phyloP scores from a whole-genome alignment of 1,284 basidiomycete genomes.

The Chondrostereum purpureum region DNA sequence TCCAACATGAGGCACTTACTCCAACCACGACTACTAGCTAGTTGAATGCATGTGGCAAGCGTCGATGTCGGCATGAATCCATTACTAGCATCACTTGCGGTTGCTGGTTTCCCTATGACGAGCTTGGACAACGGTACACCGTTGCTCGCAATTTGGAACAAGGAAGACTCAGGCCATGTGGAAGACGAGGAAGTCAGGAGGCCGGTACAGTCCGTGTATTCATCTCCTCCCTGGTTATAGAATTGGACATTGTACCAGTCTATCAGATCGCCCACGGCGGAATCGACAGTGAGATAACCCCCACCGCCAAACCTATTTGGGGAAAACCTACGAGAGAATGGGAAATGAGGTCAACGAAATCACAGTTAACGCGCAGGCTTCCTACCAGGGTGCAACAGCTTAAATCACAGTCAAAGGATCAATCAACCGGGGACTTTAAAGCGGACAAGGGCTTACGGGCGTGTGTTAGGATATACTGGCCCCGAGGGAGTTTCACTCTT shows the following conservation, averaged over 20 bases:
- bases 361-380: slow-evolving; percentile 34
- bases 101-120: slow-evolving; percentile 59
- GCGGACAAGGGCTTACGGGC: slow-evolving; percentile 24
- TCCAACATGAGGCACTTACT: slow-evolving; percentile 28
- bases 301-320: slow-evolving; percentile 44
- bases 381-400: slow-evolving; percentile 50
- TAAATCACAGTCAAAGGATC: background rate
- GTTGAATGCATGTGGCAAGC: slow-evolving; percentile 46
- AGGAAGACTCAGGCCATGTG: slow-evolving; percentile 39
- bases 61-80: slow-evolving; percentile 50
- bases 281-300: slow-evolving; percentile 52
- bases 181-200: slow-evolving; percentile 47
- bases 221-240: slow-evolving; percentile 56
- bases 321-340: slow-evolving; percentile 36
- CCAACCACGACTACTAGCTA: slow-evolving; percentile 54
- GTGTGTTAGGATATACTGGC: slow-evolving; percentile 29
- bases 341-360: slow-evolving; percentile 8
- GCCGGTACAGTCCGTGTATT: slow-evolving; percentile 51
- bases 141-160: slow-evolving; percentile 59
- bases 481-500: slow-evolving; percentile 25
- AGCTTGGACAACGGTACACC: slow-evolving; percentile 42
- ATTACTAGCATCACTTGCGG: slow-evolving; percentile 43
- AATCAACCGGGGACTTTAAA: background rate
- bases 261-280: slow-evolving; percentile 48
- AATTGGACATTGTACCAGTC: slow-evolving; percentile 44